Conservation (phyloP, 129 eudicot genomes). For the Smallanthus sonchifolius region DNA sequence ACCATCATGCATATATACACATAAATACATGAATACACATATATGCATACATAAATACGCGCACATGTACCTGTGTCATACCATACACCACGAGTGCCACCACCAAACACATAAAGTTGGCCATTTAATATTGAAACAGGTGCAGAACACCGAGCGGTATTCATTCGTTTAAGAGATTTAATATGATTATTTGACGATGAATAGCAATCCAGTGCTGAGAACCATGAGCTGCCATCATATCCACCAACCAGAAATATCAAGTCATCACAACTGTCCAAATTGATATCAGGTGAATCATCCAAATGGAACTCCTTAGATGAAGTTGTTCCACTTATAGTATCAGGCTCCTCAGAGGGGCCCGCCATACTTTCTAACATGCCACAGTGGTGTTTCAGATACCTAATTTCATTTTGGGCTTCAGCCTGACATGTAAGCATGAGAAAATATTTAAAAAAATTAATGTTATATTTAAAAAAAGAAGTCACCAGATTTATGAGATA, state of each 20-base stretch:
- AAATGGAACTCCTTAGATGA: background rate
- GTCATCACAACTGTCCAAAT: slow-evolving; percentile 33
- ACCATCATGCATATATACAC: background rate
- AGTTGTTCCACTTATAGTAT: slow-evolving; percentile 3
- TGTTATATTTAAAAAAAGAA: background rate
- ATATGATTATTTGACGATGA: slow-evolving; percentile 46
- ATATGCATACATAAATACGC: background rate
- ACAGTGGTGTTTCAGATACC: slow-evolving; percentile 36
- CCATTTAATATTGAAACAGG: slow-evolving; percentile 53
- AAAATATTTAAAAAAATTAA: background rate
- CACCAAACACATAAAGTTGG: slow-evolving; percentile 70
- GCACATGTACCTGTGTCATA: slow-evolving; percentile 59
- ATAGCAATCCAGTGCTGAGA: slow-evolving; percentile 51
- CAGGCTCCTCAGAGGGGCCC: slow-evolving; percentile 18
- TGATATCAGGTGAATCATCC: slow-evolving; percentile 25
- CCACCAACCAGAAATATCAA: slow-evolving; percentile 63
- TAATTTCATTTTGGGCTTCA: slow-evolving; percentile 49
- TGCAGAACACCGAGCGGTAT: slow-evolving; percentile 47
- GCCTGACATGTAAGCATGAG: slow-evolving; percentile 35
- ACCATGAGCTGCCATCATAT: slow-evolving; percentile 61
- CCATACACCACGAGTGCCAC: slow-evolving; percentile 58
- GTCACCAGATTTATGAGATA: background rate
- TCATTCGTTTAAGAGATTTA: slow-evolving; percentile 51
- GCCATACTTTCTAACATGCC: slow-evolving; percentile 22
- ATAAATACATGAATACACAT: background rate